Percentiles rank a stretch among this genome's conserved stretches.
phyloP scores from a whole-genome alignment of 768 basidiomycete genomes.

The Hericium rajendrae region DNA sequence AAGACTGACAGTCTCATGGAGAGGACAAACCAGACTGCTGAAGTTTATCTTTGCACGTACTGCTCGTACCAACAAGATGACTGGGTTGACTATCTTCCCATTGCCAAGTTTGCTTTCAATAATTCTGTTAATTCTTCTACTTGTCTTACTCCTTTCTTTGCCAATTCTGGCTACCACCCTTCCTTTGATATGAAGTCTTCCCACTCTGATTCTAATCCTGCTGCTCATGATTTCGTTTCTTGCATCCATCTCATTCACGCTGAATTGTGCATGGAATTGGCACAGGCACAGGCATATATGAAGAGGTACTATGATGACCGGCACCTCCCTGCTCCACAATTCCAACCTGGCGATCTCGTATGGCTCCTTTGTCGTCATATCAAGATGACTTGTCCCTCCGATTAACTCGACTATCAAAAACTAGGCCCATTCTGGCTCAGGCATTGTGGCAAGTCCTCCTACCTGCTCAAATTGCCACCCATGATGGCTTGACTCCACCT shows the following conservation, averaged over 20 bases:
- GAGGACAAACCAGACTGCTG: conserved; percentile 28
- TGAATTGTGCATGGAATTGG: conserved; percentile 9
- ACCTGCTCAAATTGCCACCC: conserved; percentile 22
- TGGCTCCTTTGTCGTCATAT: conserved; percentile 13
- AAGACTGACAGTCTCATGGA: conserved; percentile 32
- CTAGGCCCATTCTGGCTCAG: conserved; percentile 1
- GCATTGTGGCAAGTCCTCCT: conserved; percentile 16
- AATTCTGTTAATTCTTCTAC: conserved; percentile 26
- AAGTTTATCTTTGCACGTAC: conserved; percentile 28
- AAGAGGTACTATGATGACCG: conserved; percentile 4
- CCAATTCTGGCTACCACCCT: conserved; percentile 11
- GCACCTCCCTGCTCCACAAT: conserved; percentile 4
- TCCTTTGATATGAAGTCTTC: conserved; percentile 4
- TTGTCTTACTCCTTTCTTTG: conserved; percentile 1
- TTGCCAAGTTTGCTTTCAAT: conserved; percentile 35
- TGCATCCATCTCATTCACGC: conserved; percentile 8
- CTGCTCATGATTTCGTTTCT: conserved; percentile 1
- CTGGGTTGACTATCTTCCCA: conserved; percentile 30
- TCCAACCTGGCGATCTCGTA: conserved; percentile 9
- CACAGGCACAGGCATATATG: conserved; percentile 7
- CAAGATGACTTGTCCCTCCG: background rate
- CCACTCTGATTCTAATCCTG: conserved; percentile 18
- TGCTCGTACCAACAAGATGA: conserved; percentile 31
- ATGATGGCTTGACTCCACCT: conserved; percentile 26
- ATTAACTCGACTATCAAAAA: background rate